Conservation (phyloP, 192 early-diverging fungal species). For the Backusella macrospora region DNA sequence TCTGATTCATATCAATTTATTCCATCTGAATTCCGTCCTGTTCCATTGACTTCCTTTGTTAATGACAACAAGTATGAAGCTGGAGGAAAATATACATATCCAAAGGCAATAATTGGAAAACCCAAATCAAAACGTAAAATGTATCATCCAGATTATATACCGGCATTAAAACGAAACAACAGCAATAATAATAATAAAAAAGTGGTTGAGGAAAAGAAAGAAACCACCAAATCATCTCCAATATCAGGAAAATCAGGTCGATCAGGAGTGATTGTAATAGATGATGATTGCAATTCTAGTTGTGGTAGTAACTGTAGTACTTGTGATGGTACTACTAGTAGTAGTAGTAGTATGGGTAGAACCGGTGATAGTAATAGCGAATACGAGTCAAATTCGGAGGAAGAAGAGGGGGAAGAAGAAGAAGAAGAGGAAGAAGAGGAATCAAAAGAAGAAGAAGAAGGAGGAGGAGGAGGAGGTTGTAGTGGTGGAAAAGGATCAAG, state of each 20-base stretch:
- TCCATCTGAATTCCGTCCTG: conserved; percentile 32
- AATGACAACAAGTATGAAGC: conserved; percentile 34
- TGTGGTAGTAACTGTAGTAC: background rate
- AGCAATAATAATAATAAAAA: background rate
- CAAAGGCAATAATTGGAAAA: background rate
- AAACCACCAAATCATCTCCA: background rate
- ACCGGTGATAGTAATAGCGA: conserved; percentile 1
- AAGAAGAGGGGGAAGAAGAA: background rate
- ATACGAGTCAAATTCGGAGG: background rate
- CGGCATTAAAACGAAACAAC: background rate
- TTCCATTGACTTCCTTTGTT: conserved; percentile 10
- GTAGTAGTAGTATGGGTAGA: background rate
- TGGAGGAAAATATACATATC: conserved; percentile 36
- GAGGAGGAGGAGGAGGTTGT: too few relatives aligned
- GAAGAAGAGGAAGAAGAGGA: background rate
- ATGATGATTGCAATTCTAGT: background rate
- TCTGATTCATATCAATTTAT: background rate
- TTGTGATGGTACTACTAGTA: conserved; percentile 2
- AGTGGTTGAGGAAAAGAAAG: background rate
- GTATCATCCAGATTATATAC: conserved; percentile 38
- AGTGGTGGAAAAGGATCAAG: background rate
- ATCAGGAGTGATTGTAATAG: background rate
- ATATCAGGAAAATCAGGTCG: background rate
- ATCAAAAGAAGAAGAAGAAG: background rate
- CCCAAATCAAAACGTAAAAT: conserved; percentile 1